Evolutionary conservation across 2,329 filamentous ascomycete species (phyloP).

Genomic region (Trichophyton verrucosum): DNA sequence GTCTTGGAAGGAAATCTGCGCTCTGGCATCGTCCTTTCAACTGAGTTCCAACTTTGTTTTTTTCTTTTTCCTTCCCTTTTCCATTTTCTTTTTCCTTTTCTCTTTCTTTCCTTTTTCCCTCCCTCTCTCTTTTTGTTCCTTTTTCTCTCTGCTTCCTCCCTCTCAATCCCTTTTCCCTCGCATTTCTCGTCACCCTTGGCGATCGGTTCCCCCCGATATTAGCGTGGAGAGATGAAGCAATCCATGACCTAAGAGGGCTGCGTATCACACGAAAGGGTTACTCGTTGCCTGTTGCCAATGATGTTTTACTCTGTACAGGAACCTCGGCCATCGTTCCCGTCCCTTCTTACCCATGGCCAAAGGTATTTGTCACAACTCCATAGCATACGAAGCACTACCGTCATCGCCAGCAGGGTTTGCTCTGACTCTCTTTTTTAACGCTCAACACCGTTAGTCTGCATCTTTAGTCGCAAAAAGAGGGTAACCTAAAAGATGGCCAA

Average conservation of each 20-base stretch:
- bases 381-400: background rate
- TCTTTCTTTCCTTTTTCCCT: constrained; percentile 13
- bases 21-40: background rate
- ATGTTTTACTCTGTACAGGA: background rate
- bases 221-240: background rate
- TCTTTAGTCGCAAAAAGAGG: background rate
- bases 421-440: constrained; percentile 3
- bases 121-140: constrained; percentile 13
- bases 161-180: background rate
- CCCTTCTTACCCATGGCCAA: background rate
- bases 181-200: background rate
- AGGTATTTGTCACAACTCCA: background rate
- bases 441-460: constrained; percentile 1
- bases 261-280: background rate
- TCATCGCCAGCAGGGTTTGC: background rate
- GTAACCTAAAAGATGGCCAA: constrained; percentile 3
- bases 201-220: constrained; percentile 7
- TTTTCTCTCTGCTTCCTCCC: background rate
- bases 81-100: constrained; percentile 12
- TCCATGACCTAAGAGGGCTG: background rate
- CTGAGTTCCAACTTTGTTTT: constrained; percentile 5
- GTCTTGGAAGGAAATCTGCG: background rate
- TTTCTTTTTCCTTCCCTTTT: constrained; percentile 10
- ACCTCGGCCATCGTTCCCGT: background rate
- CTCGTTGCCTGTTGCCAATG: background rate